Conservation (phyloP, 306 rosid species). For the Begonia loranthoides region DNA sequence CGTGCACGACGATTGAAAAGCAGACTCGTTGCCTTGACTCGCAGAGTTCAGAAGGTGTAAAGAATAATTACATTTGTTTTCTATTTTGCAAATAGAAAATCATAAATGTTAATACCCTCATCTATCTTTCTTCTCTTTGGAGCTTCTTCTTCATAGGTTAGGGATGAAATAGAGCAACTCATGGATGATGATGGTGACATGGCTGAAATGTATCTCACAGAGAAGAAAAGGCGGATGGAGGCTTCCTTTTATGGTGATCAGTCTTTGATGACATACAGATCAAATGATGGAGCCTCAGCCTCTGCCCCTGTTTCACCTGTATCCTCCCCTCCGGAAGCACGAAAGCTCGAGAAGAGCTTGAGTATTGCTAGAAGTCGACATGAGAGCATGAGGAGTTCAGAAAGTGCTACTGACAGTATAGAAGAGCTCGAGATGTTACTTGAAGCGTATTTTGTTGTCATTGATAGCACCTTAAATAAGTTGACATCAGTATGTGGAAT, state of each 20-base stretch:
- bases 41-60: slow-evolving; percentile 96
- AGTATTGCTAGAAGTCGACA: slow-evolving; percentile 95
- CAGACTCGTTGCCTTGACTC: slow-evolving; percentile 92
- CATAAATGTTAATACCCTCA: slow-evolving; percentile 1
- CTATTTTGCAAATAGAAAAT: slow-evolving; percentile 11
- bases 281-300: slow-evolving; percentile 62
- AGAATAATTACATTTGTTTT: slow-evolving; percentile 10
- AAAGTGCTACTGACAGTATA: slow-evolving; percentile 67
- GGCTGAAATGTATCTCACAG: slow-evolving; percentile 99
- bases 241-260: slow-evolving; percentile 71
- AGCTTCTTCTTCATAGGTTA: slow-evolving; percentile 49
- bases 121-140: slow-evolving; percentile 7
- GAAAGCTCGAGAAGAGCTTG: slow-evolving; percentile 73
- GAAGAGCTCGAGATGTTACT: slow-evolving; percentile 99
- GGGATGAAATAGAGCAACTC: slow-evolving; percentile 99
- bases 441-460: slow-evolving; percentile 97
- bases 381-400: slow-evolving; percentile 82
- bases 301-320: slow-evolving; percentile 99
- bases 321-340: slow-evolving; percentile 78
- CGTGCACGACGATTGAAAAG: slow-evolving; percentile 96
- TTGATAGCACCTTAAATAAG: slow-evolving; percentile 92
- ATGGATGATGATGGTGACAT: slow-evolving; percentile 99
- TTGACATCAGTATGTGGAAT: slow-evolving; percentile 59
- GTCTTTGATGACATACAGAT: slow-evolving; percentile 62
- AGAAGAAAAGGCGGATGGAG: slow-evolving; percentile 89